Conservation (phyloP, 352 stramenopile genomes). For the Phytophthora nicotianae region DNA sequence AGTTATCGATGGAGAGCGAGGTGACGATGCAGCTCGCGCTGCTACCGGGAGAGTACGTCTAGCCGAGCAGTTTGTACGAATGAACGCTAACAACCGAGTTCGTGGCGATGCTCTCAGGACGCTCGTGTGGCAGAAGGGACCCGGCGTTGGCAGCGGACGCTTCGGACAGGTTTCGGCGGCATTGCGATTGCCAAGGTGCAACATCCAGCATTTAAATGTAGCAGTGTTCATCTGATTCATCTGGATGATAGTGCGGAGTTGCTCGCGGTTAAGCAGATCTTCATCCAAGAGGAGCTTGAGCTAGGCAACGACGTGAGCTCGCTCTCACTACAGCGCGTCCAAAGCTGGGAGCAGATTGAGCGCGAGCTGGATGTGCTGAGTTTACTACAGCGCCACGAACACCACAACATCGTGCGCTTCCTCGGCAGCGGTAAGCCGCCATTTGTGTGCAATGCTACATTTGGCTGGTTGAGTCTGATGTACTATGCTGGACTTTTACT, state of each 20-base stretch:
- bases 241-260: slow-evolving; percentile 68
- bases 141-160: slow-evolving; percentile 64
- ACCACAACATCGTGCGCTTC: slow-evolving; percentile 70
- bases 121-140: slow-evolving; percentile 72
- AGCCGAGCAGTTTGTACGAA: background rate
- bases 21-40: slow-evolving; percentile 56
- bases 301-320: slow-evolving; percentile 73
- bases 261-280: slow-evolving; percentile 90
- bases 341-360: slow-evolving; percentile 61
- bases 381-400: slow-evolving; percentile 37
- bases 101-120: too few species aligned
- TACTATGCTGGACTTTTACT: background rate
- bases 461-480: background rate
- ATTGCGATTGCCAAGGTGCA: slow-evolving; percentile 65
- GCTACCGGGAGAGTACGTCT: slow-evolving; percentile 46
- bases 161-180: slow-evolving; percentile 78
- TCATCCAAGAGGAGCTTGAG: slow-evolving; percentile 73
- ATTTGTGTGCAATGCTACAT: background rate
- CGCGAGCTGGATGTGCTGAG: slow-evolving; percentile 57
- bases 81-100: background rate
- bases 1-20: background rate
- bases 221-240: slow-evolving; percentile 11
- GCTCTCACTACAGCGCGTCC: slow-evolving; percentile 59
- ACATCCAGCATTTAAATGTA: slow-evolving; percentile 15
- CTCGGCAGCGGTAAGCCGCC: slow-evolving; percentile 51